phyloP scores from a whole-genome alignment of 768 basidiomycete genomes.

The Sarcodon aspratus region DNA sequence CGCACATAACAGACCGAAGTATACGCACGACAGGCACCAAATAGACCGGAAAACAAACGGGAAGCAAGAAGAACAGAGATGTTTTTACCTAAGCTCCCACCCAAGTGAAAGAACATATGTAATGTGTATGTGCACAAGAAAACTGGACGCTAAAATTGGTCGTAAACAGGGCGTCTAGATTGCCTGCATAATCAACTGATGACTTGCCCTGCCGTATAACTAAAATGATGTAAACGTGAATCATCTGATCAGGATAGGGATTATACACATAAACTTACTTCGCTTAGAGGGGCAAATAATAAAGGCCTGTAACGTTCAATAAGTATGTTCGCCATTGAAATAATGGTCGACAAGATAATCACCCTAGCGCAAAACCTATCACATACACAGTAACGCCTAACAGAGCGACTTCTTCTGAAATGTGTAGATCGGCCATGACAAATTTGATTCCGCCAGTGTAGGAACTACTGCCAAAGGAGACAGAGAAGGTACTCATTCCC shows the following conservation, averaged over 20 bases:
- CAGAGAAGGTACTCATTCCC: constrained; percentile 42
- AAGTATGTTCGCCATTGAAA: not conserved
- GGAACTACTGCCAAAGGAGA: constrained; percentile 48
- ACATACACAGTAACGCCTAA: constrained; percentile 54
- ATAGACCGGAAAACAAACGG: constrained; percentile 44
- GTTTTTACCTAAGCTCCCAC: constrained; percentile 39
- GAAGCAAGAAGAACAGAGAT: constrained; percentile 36
- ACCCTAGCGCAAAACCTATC: constrained; percentile 51
- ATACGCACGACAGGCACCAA: constrained; percentile 42
- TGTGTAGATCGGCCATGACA: constrained; percentile 33
- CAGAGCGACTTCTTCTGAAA: constrained; percentile 40
- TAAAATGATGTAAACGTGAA: constrained; percentile 1
- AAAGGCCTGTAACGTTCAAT: constrained; percentile 23
- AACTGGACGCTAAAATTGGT: constrained; percentile 29
- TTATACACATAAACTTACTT: constrained; percentile 21
- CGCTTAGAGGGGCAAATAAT: constrained; percentile 48
- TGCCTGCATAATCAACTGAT: not conserved
- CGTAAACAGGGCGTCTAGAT: not conserved
- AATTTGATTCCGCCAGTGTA: constrained; percentile 40
- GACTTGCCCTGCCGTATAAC: constrained; percentile 34
- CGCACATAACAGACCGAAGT: constrained; percentile 1
- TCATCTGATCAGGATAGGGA: not conserved
- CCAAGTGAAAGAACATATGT: constrained; percentile 42
- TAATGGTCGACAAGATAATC: constrained; percentile 5
- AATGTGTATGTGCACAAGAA: constrained; percentile 41